Evolutionary conservation across 179 eudicot species (phyloP), one percentile per base, ranked within the genome.

Genomic region (Amaranthus tricolor): DNA sequence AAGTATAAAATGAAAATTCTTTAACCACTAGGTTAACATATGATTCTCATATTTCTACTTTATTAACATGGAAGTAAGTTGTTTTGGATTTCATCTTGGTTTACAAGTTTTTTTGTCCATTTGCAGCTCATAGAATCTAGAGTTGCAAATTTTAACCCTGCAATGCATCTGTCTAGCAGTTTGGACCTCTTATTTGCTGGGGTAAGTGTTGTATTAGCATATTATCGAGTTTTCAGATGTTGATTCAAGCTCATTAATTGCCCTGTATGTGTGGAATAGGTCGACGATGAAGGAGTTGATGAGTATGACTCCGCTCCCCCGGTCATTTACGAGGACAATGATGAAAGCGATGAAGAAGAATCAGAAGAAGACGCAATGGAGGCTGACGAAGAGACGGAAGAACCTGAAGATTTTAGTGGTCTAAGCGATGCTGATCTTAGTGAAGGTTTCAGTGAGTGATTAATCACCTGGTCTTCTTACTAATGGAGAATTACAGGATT

Each of bases 121-220:
- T 31, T 68, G 76, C 93, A 92, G 97, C 87, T 93, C 21, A 87
- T 93, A 48, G 96, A 93, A 81, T 82, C 97, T n/a, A 79, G 97
- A 71, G 88, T 88, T 69, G 88, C 94, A 57, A 91, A 87, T 69
- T 86, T 86, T 70, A 63, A 70, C 45, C 82, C 87, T 7, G 88
- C 91, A 59, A 73, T 84, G 62, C 83, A 88, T 62, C 82, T 93
- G 63, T 86, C 92, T 56, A 80, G 87, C 68, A 70, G 82, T 79
- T 80, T 89, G 81, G 96, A 93, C 85, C 81, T 87, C 69, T 68
- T 91, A 49, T 81, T 67, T 76, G 81, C 91, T 19, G 90, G 87
- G 92, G 98, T 93, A 79, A 76, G 94, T 77, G 44, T 68, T 43
- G 13, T 77, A 12, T 13, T 7, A 31, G 8, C 20, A 44, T 57